These are phyloP conservation scores for Dictyophora rubrovolvata DNA, from an alignment of 768 basidiomycete species.

Conservation along the genomic window DNA sequence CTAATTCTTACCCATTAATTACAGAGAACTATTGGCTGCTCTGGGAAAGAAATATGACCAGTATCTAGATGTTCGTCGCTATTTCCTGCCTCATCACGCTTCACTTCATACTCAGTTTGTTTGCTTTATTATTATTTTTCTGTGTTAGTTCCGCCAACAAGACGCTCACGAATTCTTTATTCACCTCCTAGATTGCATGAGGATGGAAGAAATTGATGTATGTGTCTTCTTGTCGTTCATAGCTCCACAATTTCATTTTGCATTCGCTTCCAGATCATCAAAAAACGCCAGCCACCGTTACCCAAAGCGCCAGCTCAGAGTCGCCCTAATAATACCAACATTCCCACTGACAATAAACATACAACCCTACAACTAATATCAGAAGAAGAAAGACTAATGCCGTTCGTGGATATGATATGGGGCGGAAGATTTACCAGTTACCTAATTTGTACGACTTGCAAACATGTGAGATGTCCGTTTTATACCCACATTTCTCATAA, in stretches of 20 bases:
- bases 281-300: slow-evolving; percentile 49
- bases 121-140: neutral
- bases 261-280: slow-evolving; percentile 57
- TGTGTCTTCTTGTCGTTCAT: slow-evolving; percentile 15
- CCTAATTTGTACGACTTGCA: slow-evolving; percentile 90
- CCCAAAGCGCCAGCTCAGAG: slow-evolving; percentile 33
- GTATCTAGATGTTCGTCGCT: slow-evolving; percentile 53
- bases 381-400: slow-evolving; percentile 43
- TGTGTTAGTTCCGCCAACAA: slow-evolving; percentile 66
- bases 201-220: slow-evolving; percentile 92
- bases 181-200: slow-evolving; percentile 82
- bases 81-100: neutral
- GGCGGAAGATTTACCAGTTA: slow-evolving; percentile 83
- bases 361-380: slow-evolving; percentile 13
- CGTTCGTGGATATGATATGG: slow-evolving; percentile 86
- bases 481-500: neutral
- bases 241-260: neutral
- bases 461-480: slow-evolving; percentile 44
- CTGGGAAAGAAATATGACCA: slow-evolving; percentile 86
- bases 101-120: no score
- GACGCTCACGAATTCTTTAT: slow-evolving; percentile 92
- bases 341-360: neutral
- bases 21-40: slow-evolving; percentile 50
- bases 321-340: slow-evolving; percentile 12
- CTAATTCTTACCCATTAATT: neutral